Conservation (phyloP, 1,139 yeast species). For the Debaryomyces fabryi region DNA sequence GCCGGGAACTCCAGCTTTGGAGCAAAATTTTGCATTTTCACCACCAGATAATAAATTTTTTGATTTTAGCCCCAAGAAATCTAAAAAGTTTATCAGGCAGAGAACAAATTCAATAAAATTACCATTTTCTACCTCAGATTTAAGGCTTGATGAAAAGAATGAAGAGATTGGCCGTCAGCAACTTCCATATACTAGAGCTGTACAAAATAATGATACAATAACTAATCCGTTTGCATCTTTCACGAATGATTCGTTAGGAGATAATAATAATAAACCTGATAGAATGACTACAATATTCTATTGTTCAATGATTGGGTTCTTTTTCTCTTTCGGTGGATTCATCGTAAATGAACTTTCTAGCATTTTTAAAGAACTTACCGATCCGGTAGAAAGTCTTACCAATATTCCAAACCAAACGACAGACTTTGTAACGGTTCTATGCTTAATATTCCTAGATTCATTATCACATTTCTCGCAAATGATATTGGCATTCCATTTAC, state of each 20-base stretch:
- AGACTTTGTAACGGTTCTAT: conserved; percentile 26
- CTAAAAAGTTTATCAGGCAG: conserved; percentile 23
- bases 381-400: conserved; percentile 18
- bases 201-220: conserved; percentile 20
- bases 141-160: conserved; percentile 29
- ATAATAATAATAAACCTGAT: conserved; percentile 33
- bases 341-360: conserved; percentile 32
- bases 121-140: conserved; percentile 41
- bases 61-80: conserved; percentile 1
- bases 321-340: conserved; percentile 36
- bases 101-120: conserved; percentile 29
- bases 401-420: conserved; percentile 16
- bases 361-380: conserved; percentile 14
- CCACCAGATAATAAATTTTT: conserved; percentile 6
- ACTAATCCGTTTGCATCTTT: conserved; percentile 28
- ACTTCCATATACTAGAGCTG: conserved; percentile 17
- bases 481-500: conserved; percentile 37
- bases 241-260: conserved; percentile 20
- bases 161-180: conserved; percentile 14
- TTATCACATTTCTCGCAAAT: conserved; percentile 41
- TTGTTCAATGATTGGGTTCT: conserved; percentile 38
- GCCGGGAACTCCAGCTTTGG: conserved; percentile 18
- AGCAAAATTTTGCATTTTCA: conserved; percentile 7
- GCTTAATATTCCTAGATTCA: conserved; percentile 33
- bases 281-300: conserved; percentile 42